Evolutionary conservation across 352 stramenopile species (phyloP), one percentile per base, ranked within the genome.

Genomic region (Phytophthora nicotianae): DNA sequence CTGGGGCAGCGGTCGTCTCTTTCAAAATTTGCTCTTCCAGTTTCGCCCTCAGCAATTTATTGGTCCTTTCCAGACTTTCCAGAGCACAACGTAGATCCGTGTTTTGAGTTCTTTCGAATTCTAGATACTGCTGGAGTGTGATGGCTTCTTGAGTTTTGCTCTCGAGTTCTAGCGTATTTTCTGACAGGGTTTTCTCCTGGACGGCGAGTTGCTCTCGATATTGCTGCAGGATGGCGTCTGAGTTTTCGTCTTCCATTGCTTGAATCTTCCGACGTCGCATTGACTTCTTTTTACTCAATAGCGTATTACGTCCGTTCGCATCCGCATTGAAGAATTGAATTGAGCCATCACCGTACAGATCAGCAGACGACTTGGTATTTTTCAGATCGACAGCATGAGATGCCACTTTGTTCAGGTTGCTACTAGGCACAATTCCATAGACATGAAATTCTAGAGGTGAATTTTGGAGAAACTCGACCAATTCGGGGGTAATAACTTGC

Each of bases 391-490:
- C 58, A 8, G 65, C 74, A 16, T 65, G 77, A 10, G 81, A 88
- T 5, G 77, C 76, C n/a, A 91, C 68, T 52, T 86, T 87, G 66
- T 87, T 91, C 14, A 91, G 42, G 40, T 89, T 89, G 48, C 72
- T 93, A 48, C 81, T 93, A 4, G 84, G 84, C 4, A 91, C 84
- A 50, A 90, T 93, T 3, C 84, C 81, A 40, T 74, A 91, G 5
- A 91, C 69, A 6, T 61, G 55, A 17, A 93, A 59, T 49, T 89
- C 79, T 13, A 93, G 45, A n/a, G 84, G 82, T 19, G 65, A 72
- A 14, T 42, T 75, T 38, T 68, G 43, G 20, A 91, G 54, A 47
- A 69, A 78, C 3, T 52, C 41, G 3, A 91, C 59, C 24, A 93
- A 47, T 11, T 83, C 81, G 0, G 65, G 26, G 1, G 82, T 87